Base-by-base conservation (phyloP, 495 filamentous ascomycete species). In the Penicillium dipodomyicola region DNA sequence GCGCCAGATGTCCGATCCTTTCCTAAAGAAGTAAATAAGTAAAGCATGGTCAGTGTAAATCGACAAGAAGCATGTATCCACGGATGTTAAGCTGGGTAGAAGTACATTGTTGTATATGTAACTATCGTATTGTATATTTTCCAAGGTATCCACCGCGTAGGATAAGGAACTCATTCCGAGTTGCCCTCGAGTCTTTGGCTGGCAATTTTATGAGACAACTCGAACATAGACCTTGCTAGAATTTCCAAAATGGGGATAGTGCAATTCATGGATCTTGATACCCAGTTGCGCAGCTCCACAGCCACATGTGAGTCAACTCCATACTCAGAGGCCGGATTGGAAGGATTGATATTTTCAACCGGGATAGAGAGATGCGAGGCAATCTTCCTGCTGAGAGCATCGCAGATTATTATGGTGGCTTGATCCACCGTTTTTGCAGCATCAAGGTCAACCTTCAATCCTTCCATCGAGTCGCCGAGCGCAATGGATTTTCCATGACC, bases 231-330 rank as follows among this genome's bases (percentile, higher is more conserved):
- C 5, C 53, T 67, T 2, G 60, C 62, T 42, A 70, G 41, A 15
- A 70, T 67, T 46, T 70, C 62, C 54, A 70, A n/a, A 35, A 70
- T 62, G 1, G 67, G 57, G 4, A 70, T 44, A 12, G 58, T 56
- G 17, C 56, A 60, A 1, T 59, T 60, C 54, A 65, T 57, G 5
- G 32, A 57, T 17, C 56, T 54, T 5, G 49, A 53, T 25, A 66
- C 72, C 77, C 78, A 82, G 22, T 65, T 69, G 7, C 78, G 63
- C 42, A 82, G 39, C 56, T 81, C 79, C 35, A 81, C 70, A 0
- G 72, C 71, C 5, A 80, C 71, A 22, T 78, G 66, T 2, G 74
- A 78, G 41, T 82, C 79, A 17, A 80, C 58, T 0, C 79, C 79
- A 15, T 77, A 58, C 19, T 68, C 64, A 1, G 67, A 64, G 6